Conservation (phyloP, 2,329 filamentous ascomycete genomes). For the Fusarium lateritium region DNA sequence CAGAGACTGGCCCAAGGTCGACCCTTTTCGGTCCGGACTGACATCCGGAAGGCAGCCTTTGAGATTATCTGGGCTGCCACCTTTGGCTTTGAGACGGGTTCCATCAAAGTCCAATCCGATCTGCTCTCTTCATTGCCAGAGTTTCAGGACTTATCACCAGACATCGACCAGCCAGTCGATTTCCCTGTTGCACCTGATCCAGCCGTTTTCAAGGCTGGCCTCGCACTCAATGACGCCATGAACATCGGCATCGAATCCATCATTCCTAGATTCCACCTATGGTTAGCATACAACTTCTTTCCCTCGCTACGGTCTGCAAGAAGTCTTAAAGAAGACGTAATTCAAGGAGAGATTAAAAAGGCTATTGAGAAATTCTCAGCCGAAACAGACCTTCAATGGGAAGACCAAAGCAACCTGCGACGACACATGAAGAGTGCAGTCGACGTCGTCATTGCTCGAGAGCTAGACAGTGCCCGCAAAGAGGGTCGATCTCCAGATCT, state of each 20-base stretch:
- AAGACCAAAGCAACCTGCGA: background rate
- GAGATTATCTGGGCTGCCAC: slow-evolving; percentile 11
- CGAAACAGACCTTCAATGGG: background rate
- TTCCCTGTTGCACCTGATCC: background rate
- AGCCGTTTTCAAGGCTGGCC: background rate
- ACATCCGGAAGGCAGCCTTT: slow-evolving; percentile 4
- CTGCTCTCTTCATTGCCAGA: background rate
- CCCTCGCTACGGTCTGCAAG: background rate
- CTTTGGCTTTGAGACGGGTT: background rate
- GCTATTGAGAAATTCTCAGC: background rate
- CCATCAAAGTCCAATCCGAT: background rate
- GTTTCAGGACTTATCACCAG: background rate
- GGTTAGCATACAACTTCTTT: background rate
- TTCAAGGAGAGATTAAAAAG: background rate
- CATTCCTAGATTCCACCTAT: background rate
- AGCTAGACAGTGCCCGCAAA: background rate
- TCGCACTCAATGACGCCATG: slow-evolving; percentile 1
- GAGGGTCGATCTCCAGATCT: background rate
- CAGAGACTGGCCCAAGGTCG: background rate
- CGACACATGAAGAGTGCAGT: slow-evolving; percentile 5
- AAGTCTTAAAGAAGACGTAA: background rate
- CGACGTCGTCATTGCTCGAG: background rate
- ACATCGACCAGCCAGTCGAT: background rate
- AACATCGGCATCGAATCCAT: background rate
- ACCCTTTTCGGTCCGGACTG: background rate